Evolutionary conservation across 192 early-diverging fungal species (phyloP).

Genomic region (Globomyces pollinis-pini): DNA sequence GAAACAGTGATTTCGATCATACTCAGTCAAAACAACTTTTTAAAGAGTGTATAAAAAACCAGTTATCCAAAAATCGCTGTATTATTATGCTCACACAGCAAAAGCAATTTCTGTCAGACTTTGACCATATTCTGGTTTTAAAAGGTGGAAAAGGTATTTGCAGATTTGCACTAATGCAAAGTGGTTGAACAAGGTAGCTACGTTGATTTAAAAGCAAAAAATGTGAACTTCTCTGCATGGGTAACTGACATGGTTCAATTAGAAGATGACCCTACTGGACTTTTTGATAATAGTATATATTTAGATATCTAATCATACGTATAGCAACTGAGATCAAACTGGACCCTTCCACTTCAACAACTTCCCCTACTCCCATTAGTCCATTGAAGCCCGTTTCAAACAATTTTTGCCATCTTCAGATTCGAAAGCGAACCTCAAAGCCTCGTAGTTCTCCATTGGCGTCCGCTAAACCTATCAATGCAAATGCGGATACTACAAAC

Average conservation of each 20-base stretch:
- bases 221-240: conserved; percentile 58
- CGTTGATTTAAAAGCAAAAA: conserved; percentile 49
- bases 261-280: conserved; percentile 40
- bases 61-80: conserved; percentile 39
- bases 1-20: conserved; percentile 32
- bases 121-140: conserved; percentile 59
- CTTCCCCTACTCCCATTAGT: not conserved
- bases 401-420: not conserved
- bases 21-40: conserved; percentile 30
- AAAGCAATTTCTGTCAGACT: conserved; percentile 38
- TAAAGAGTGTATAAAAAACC: conserved; percentile 30
- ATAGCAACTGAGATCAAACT: conserved; percentile 33
- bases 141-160: conserved; percentile 57
- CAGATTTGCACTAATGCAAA: too few species aligned
- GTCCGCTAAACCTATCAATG: conserved; percentile 22
- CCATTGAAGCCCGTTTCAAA: not conserved
- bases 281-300: conserved; percentile 25
- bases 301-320: conserved; percentile 5
- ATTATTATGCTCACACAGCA: conserved; percentile 66
- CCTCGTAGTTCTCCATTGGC: conserved; percentile 23
- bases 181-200: conserved; percentile 53
- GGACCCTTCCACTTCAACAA: conserved; percentile 16
- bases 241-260: conserved; percentile 55
- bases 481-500: conserved; percentile 19
- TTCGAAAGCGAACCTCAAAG: not conserved